Base-by-base conservation (phyloP, 1,139 yeast species). In the Maudiozyma humilis region DNA sequence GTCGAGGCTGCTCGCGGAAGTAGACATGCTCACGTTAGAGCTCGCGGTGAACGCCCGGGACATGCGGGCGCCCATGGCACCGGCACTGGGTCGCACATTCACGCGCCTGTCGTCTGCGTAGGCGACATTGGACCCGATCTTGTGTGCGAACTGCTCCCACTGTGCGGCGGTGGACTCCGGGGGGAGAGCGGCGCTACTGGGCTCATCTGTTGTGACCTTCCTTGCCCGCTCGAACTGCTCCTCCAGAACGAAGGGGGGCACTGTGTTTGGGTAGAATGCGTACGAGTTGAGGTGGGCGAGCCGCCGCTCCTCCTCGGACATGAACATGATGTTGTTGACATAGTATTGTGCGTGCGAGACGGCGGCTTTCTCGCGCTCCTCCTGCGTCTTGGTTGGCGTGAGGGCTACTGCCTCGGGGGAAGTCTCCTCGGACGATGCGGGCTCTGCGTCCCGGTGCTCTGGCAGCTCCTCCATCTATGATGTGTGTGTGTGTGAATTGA, bases 161-260 rank as follows among this genome's bases (percentile, higher is more conserved):
- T 23, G 8, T 10, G 27, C 27, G 6, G 27, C 10, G 27, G 42
- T 51, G 46, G 12, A 47, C 51, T 23, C 52, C 52, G 36, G 51
- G 47, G 2, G 53, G 44, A 20, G 51, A n/a, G n/a, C n/a, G n/a
- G n/a, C n/a, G n/a, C n/a, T n/a, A n/a, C n/a, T n/a, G n/a, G n/a
- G n/a, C n/a, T n/a, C n/a, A n/a, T n/a, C n/a, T n/a, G 34, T 31
- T 31, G 34, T 31, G 15, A 14, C 17, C 20, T 36, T 18, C 39
- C 38, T 36, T 16, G 17, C 41, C 45, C 47, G 18, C 47, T 45
- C 33, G 50, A 50, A 42, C 51, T 52, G 34, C 52, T 49, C 33
- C 18, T 56, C 57, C 39, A 62, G 42, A 3, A 55, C 64, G 51
- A 57, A 62, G 7, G 66, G 66, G 2, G 66, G 66, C 1, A 63